phyloP scores from a whole-genome alignment of 345 rosid species.

The Salix suchowensis region DNA sequence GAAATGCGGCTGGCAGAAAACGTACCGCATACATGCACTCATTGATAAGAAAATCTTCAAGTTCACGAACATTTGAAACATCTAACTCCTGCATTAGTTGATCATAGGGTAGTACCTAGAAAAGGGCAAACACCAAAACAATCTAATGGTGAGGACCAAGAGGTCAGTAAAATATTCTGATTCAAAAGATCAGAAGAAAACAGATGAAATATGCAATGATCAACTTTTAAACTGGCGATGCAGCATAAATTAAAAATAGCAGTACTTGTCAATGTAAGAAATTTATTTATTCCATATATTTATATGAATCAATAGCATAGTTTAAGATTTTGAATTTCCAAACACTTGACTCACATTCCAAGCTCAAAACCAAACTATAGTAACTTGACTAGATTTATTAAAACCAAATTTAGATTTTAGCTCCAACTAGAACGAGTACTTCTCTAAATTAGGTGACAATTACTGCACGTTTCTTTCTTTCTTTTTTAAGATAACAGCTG shows the following conservation, averaged over 20 bases:
- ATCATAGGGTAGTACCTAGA: conserved; percentile 79
- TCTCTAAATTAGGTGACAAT: neutral
- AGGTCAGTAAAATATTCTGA: neutral
- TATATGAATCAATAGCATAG: neutral
- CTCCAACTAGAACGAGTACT: neutral
- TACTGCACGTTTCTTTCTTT: neutral
- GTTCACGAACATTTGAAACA: conserved; percentile 88
- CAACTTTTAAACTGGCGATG: neutral
- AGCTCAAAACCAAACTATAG: neutral
- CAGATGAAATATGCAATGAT: neutral
- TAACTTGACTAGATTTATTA: neutral
- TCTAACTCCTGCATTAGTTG: conserved; percentile 84
- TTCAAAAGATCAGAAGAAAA: neutral
- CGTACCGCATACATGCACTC: conserved; percentile 96
- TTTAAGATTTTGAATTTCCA: neutral
- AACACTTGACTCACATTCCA: neutral
- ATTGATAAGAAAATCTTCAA: conserved; percentile 95
- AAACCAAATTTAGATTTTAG: neutral
- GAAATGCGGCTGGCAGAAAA: conserved; percentile 15
- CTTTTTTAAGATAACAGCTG: neutral
- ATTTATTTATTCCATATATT: neutral
- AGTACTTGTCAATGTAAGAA: neutral
- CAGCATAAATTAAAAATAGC: neutral
- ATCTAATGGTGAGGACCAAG: neutral
- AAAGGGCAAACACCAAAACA: conserved; percentile 8